Conservation (phyloP, 2,329 filamentous ascomycete genomes). For the Piedraia hortae region DNA sequence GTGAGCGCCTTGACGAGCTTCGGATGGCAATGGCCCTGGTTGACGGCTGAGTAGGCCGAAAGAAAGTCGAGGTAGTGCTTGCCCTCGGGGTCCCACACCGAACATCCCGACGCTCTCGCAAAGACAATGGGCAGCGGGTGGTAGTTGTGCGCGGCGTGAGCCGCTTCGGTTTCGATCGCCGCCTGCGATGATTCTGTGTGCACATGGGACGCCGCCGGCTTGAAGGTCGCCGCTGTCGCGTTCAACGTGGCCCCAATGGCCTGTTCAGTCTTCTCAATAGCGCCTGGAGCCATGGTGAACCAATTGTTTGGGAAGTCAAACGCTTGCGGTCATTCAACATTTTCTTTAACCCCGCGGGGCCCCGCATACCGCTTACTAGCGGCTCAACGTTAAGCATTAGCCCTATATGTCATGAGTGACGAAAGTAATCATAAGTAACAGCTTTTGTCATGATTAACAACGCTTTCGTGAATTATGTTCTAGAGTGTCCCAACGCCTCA, state of each 20-base stretch:
- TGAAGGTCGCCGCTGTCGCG: conserved; percentile 17
- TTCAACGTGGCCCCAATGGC: conserved; percentile 9
- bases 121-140: conserved; percentile 91
- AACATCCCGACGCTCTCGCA: conserved; percentile 53
- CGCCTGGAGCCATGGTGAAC: conserved; percentile 14
- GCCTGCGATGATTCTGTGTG: conserved; percentile 53
- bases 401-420: too few relatives aligned
- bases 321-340: too few relatives aligned
- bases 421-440: too few relatives aligned
- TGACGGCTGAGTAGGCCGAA: conserved; percentile 91
- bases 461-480: too few relatives aligned
- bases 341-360: too few relatives aligned
- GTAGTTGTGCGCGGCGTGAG: conserved; percentile 93
- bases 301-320: too few relatives aligned
- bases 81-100: conserved; percentile 83
- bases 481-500: too few relatives aligned
- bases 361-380: too few relatives aligned
- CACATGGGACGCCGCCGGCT: conserved; percentile 22
- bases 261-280: conserved; percentile 7
- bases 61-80: conserved; percentile 92
- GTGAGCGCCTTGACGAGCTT: conserved; percentile 74
- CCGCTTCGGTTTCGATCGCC: conserved; percentile 56
- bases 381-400: too few relatives aligned
- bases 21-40: conserved; percentile 94
- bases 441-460: too few relatives aligned